Base-by-base conservation (phyloP, 129 eudicot species). In the Centella asiatica region DNA sequence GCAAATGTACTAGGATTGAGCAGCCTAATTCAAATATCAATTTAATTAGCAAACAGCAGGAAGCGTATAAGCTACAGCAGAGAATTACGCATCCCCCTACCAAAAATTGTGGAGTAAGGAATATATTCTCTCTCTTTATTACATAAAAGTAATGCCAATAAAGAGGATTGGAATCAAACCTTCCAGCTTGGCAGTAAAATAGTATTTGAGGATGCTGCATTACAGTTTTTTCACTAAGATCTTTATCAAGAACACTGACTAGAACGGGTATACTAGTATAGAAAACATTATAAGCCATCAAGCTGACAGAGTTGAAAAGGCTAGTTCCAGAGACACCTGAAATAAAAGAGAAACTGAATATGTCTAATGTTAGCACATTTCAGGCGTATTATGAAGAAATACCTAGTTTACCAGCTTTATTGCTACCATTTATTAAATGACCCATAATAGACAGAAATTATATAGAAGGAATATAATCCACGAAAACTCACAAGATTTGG, bases 281-380 rank as follows among this genome's bases (percentile, higher is more conserved):
- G 83, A 92, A 87, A 39, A 87, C 96, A 80, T 92, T 92, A 68
- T 92, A 92, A 47, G 96, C 96, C 98, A 92, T 87, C 84, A 92
- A 83, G 72, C 98, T 92, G 65, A 92, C 95, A 66, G 98, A 87
- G 67, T 92, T 92, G 85, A 92, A 92, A 67, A 92, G 98, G 74
- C 98, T 92, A 72, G 96, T 87, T 25, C 98, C 98, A 22, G 98
- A 87, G 29, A 92, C 85, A 42, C 98, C 98, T 69, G 98, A 92
- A 54, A 92, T 73, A 37, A 92, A 87, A 18, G 98, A 92, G 78
- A 87, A 92, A 72, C 98, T 92, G 95, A 80, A 75, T 27, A 57
- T 64, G 44, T 19, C 51, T 47, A 64, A 44, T 47, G 77, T 83
- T 66, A 80, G 81, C 53, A 56, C 5, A 68, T 1, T 34, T 20